Evolutionary conservation across 2,329 filamentous ascomycete genomes (phyloP), one percentile per base, ranked within the genome.

Genomic region (Fonsecaea monophora): DNA sequence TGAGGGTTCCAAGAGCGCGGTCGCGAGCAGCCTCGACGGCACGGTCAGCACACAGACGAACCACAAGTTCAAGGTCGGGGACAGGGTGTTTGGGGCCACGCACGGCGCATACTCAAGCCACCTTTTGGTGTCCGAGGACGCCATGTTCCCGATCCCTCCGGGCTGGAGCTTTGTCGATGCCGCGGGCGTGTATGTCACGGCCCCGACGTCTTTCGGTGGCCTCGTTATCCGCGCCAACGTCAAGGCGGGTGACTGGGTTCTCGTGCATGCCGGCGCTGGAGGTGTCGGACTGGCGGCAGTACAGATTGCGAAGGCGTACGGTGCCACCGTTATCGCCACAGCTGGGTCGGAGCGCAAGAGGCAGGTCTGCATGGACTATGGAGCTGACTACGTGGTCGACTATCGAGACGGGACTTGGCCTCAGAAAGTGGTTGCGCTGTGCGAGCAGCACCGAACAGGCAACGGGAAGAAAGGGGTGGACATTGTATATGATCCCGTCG

Each of bases 401-500:
- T 97, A 97, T 79, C 84, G 84, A 18, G 89, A 90, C 84, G 85
- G 87, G n/a, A 82, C 83, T 1, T 89, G 87, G 87, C 84, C 86
- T 1, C 83, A 88, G 69, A 78, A 88, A 68, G 92, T 97, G 56
- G 91, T 91, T 81, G 88, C 87, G 72, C 79, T 98, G 53, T 82
- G 80, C 68, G 74, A 76, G 25, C 69, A 75, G 68, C 72, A 82
- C 53, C 73, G 81, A 66, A 94, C 90, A 4, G 92, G 91, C 0
- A 87, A 88, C 69, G 86, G 86, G 1, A 81, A 84, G 53, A 77
- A 77, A 0, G 88, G 93, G 10, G 94, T 97, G 18, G 94, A 98
- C 78, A 92, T 98, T 60, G 94, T 98, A 25, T 98, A 92, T 81
- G 94, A 98, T 78, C 93, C 94, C 12, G 94, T 98, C 0, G 94